Conservation (phyloP, 1,284 basidiomycete genomes). For the Melanopsichium pennsylvanicum region DNA sequence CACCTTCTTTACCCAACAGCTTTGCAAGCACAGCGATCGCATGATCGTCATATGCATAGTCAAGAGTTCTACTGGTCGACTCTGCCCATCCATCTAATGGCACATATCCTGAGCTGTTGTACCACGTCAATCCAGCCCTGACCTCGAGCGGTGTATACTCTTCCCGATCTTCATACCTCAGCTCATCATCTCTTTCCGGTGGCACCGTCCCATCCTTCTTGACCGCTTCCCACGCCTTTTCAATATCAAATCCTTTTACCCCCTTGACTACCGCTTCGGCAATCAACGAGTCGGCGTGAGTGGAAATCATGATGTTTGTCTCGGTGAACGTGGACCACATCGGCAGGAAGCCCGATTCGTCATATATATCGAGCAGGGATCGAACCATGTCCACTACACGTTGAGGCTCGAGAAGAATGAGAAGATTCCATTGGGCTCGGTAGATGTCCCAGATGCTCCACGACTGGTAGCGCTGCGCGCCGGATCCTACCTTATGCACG, state of each 20-base stretch:
- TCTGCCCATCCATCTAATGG: constrained; percentile 72
- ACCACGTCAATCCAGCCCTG: constrained; percentile 78
- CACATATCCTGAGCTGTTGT: constrained; percentile 77
- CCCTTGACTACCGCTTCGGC: constrained; percentile 79
- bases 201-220: constrained; percentile 75
- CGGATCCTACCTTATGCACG: constrained; percentile 70
- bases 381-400: constrained; percentile 77
- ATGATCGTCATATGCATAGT: constrained; percentile 81
- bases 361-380: constrained; percentile 81
- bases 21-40: constrained; percentile 75
- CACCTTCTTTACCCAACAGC: constrained; percentile 69
- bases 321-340: constrained; percentile 89
- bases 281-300: constrained; percentile 81
- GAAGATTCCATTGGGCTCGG: constrained; percentile 80
- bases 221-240: constrained; percentile 78
- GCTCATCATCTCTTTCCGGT: constrained; percentile 27
- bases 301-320: constrained; percentile 79
- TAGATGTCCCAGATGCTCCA: constrained; percentile 88
- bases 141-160: constrained; percentile 73
- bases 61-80: constrained; percentile 63
- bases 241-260: constrained; percentile 72
- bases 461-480: constrained; percentile 75
- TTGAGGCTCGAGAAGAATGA: constrained; percentile 79
- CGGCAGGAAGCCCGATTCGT: constrained; percentile 80
- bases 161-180: constrained; percentile 75